Percentiles rank a stretch among this genome's conserved stretches.
Evolutionary conservation across 495 filamentous ascomycete genomes (phyloP).

Genomic region (Viridothelium virens): DNA sequence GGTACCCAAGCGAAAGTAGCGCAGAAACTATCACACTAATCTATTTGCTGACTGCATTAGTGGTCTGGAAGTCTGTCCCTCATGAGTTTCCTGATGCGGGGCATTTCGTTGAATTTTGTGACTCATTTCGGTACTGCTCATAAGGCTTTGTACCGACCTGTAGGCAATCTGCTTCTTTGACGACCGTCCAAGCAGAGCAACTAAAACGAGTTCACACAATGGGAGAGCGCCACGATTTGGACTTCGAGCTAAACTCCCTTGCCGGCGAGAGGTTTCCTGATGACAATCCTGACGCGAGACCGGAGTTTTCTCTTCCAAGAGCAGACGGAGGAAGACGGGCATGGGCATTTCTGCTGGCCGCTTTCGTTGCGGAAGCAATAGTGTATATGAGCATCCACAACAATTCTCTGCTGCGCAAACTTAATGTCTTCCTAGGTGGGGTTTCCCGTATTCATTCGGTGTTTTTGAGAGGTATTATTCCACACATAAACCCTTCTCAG

Average conservation of each 20-base stretch:
- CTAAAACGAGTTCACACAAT: not conserved
- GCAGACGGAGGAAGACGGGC: slow-evolving; percentile 55
- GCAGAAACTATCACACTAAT: not conserved
- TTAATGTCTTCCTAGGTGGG: not conserved
- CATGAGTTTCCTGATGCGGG: not conserved
- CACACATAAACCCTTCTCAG: slow-evolving; percentile 40
- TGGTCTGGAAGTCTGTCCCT: not conserved
- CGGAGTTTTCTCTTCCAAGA: slow-evolving; percentile 43
- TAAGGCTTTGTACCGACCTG: not conserved
- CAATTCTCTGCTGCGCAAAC: slow-evolving; percentile 14
- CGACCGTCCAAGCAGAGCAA: not conserved
- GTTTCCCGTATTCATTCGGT: slow-evolving; percentile 55
- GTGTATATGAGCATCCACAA: slow-evolving; percentile 49
- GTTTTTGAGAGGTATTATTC: slow-evolving; percentile 54
- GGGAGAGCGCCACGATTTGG: not conserved
- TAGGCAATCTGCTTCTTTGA: not conserved
- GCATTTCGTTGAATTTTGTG: not conserved
- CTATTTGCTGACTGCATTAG: too few relatives aligned
- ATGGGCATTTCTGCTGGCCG: slow-evolving; percentile 55
- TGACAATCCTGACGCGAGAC: not conserved
- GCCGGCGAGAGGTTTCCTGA: not conserved
- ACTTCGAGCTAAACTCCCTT: not conserved
- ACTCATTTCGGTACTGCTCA: not conserved
- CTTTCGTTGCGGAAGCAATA: slow-evolving; percentile 57
- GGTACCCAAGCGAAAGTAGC: not conserved